phyloP scores from a whole-genome alignment of 768 basidiomycete genomes.

The Crucibulum laeve region DNA sequence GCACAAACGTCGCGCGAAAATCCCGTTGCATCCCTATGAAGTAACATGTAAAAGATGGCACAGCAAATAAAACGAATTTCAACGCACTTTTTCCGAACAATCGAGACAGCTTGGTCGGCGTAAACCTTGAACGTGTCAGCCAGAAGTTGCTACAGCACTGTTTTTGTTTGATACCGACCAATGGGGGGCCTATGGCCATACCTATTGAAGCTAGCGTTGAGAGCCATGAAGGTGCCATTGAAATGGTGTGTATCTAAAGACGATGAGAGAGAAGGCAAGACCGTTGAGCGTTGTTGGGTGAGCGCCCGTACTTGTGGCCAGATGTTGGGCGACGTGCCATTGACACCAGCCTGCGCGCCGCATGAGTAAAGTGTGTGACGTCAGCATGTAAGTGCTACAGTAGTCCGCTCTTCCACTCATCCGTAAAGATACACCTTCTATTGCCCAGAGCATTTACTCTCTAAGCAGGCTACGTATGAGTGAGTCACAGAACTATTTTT shows the following conservation, averaged over 20 bases:
- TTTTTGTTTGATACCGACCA: conserved; percentile 28
- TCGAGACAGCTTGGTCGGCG: conserved; percentile 79
- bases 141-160: neutral
- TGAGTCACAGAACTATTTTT: no score
- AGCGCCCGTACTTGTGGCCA: neutral
- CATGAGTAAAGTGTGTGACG: no score
- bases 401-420: no score
- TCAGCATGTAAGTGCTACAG: no score
- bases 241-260: conserved; percentile 2
- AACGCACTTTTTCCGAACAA: conserved; percentile 66
- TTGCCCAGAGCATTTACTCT: no score
- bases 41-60: conserved; percentile 4
- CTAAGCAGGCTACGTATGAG: no score
- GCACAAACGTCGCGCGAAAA: conserved; percentile 87
- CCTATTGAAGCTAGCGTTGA: conserved; percentile 65
- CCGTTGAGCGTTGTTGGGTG: neutral
- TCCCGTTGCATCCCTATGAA: conserved; percentile 70
- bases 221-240: conserved; percentile 57
- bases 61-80: conserved; percentile 2
- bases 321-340: no score
- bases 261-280: neutral
- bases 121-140: conserved; percentile 74
- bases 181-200: conserved; percentile 82
- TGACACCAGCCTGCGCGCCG: neutral
- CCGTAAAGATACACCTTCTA: no score